Evolutionary conservation across 441 rosid species (phyloP), one percentile per base, ranked within the genome.

Genomic region (Gossypium trilobum): DNA sequence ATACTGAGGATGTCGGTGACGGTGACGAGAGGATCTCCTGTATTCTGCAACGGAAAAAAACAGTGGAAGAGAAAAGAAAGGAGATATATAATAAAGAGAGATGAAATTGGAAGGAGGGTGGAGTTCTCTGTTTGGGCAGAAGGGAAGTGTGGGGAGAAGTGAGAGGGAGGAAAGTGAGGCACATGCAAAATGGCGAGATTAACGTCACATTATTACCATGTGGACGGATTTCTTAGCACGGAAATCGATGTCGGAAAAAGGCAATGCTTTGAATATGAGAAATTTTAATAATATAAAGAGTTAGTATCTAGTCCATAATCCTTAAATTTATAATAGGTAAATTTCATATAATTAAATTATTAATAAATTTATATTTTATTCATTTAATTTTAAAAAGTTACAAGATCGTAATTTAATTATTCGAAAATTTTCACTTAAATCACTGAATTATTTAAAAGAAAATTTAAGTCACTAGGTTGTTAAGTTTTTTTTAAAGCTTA

Each of bases 171-270:
- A 66, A 17, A 7, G 22, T 13, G 20, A 33, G 46, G 25, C 87
- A 79, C 84, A 84, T 81, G 88, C 74, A 19, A 3, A 19, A 10
- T 14, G 60, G 84, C 85, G 87, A 78, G 83, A 84, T 79, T 76
- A 74, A 73, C 84, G 87, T 83, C 56, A 60, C 57, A 17, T 52
- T 14, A 52, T 52, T 5, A 52, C 57, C 57, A 52, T 52, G 57
- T 52, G 57, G 22, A 1, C 8, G 10, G 22, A 52, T 52, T 17
- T 52, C 57, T 17, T 52, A 13, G 14, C 52, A 74, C 82, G 25
- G 39, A 33, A 33, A 5, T 33, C 39, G 39, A 33, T 6, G 39
- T 33, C 39, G 9, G 39, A 6, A 33, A 33, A 33, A 33, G 39
- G 9, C 39, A 33, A 33, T 1, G 39, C 39, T 33, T 6, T 33